Percentiles rank a stretch among this genome's conserved stretches.
phyloP scores from a whole-genome alignment of 2,329 filamentous ascomycete species.

The Fusarium sp. region DNA sequence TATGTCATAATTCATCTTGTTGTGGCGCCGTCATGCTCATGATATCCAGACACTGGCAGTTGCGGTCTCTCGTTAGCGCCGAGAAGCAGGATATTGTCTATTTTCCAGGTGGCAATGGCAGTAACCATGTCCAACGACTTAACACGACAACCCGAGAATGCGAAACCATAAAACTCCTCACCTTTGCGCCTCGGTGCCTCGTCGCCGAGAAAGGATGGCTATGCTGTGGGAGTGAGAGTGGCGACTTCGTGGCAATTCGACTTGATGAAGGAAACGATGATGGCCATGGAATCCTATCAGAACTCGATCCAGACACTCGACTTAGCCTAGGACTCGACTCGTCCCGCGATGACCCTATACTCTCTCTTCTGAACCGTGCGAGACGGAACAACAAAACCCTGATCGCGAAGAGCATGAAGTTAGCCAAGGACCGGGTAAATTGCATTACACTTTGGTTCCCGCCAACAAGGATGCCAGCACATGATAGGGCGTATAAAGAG shows the following conservation, averaged over 20 bases:
- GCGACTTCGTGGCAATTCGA: conserved; percentile 84
- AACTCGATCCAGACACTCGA: conserved; percentile 48
- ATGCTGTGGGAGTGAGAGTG: conserved; percentile 87
- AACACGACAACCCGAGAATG: conserved; percentile 74
- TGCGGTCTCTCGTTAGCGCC: conserved; percentile 88
- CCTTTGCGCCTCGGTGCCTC: conserved; percentile 82
- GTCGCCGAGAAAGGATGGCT: conserved; percentile 89
- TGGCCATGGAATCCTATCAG: conserved; percentile 36
- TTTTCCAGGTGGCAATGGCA: conserved; percentile 79
- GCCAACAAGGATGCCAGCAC: conserved; percentile 43
- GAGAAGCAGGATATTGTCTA: conserved; percentile 81
- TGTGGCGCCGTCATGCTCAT: conserved; percentile 17
- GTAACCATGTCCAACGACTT: conserved; percentile 70
- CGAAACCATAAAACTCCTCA: conserved; percentile 75
- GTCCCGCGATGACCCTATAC: conserved; percentile 46
- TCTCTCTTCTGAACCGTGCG: conserved; percentile 50
- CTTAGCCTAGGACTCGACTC: conserved; percentile 44
- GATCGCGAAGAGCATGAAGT: conserved; percentile 59
- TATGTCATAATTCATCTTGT: conserved; percentile 52
- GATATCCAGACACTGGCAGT: conserved; percentile 76
- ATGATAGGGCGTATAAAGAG: conserved; percentile 54
- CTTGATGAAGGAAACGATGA: conserved; percentile 55
- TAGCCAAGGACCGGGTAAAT: conserved; percentile 70
- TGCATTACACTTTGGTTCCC: conserved; percentile 72
- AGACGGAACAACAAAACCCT: conserved; percentile 54